Base-by-base conservation (phyloP, 176 grass and related monocot genomes). In the Ensete glaucum region DNA sequence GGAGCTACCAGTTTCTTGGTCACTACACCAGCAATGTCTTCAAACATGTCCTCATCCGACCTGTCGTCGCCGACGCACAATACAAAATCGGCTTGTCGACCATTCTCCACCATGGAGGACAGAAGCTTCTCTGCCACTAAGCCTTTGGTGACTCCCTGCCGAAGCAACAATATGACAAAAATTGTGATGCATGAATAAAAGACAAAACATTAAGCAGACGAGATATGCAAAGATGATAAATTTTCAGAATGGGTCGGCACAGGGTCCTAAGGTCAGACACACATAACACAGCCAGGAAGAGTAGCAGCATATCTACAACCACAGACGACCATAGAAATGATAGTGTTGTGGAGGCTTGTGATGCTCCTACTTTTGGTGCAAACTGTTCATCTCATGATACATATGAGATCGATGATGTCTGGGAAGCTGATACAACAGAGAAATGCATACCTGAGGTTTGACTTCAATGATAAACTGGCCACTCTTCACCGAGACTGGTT, bases 1-100 rank as follows among this genome's bases (percentile, higher is more conserved):
- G 78, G 84, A 72, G 83, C 74, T 48, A 86, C 84, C 50, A 82
- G 77, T 58, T 82, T 86, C 81, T 56, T 83, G 50, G 59, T 83
- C 75, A 79, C 74, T 43, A 83, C 76, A 68, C 77, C 78, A 59
- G 75, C 53, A 54, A 90, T 81, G 79, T 71, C 48, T 76, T 90
- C 84, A 79, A 90, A 86, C 88, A 90, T 90, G 83, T 90, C 88
- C 81, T 90, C 88, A 34, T 90, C 88, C 2, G 88, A 90, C 65
- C 88, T 78, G 77, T 90, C 88, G 17, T 90, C 88, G 1, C 88
- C 88, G 51, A 86, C 81, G 27, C 88, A 90, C 7, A 90, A 67
- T 19, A 90, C 78, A 50, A 90, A 90, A 76, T 86, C 84, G 66
- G 88, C 81, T 76, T 86, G 81, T 67, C 72, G 86, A 50, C 67